phyloP scores from a whole-genome alignment of 306 rosid genomes.

The Rubus idaeus region DNA sequence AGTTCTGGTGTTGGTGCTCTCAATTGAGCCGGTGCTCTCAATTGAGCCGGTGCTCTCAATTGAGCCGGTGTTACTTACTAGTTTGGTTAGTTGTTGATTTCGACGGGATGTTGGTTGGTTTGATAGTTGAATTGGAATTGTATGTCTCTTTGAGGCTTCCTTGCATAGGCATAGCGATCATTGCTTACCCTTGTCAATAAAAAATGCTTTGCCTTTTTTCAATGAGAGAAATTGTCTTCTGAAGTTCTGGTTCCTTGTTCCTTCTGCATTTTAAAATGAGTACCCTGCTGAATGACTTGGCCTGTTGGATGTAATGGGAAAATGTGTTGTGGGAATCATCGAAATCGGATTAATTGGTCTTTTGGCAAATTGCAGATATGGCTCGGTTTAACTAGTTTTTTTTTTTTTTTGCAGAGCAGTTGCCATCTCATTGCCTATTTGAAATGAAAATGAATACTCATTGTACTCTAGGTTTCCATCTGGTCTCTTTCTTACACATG shows the following conservation, averaged over 20 bases:
- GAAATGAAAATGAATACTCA: no score
- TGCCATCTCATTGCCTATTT: no score
- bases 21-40: constrained; percentile 44
- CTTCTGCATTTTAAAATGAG: background rate
- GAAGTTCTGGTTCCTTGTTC: background rate
- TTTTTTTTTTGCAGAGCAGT: no score
- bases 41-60: constrained; percentile 64
- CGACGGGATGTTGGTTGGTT: constrained; percentile 17
- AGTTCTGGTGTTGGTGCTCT: constrained; percentile 57
- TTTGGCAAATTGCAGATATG: no score
- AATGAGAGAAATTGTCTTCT: background rate
- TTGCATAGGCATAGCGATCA: constrained; percentile 35
- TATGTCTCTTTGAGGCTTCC: constrained; percentile 41
- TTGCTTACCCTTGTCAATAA: constrained; percentile 50
- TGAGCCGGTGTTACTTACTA: constrained; percentile 32
- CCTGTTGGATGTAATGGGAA: background rate
- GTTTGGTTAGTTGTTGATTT: constrained; percentile 31
- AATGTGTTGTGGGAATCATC: no score
- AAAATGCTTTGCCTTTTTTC: constrained; percentile 40
- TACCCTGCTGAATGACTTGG: background rate
- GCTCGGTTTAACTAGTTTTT: no score
- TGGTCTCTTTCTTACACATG: no score
- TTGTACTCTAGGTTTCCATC: no score
- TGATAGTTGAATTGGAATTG: constrained; percentile 33
- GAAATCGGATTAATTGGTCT: no score